Evolutionary conservation across 345 rosid species (phyloP).

Genomic region (Citrus trifoliata): DNA sequence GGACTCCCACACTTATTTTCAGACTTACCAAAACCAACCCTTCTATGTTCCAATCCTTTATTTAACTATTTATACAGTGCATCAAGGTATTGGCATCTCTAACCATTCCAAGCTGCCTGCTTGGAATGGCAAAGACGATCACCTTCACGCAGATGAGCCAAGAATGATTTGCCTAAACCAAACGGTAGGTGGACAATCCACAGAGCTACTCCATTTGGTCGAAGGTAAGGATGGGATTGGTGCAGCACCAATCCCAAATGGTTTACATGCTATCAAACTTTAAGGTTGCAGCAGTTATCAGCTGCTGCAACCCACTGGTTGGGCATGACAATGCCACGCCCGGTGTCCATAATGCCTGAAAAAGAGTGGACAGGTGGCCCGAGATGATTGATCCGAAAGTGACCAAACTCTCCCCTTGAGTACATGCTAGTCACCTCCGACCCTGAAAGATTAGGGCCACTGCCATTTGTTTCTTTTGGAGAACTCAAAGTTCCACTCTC

Average conservation of each 20-base stretch:
- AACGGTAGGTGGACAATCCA: slow-evolving; percentile 30
- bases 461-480: slow-evolving; percentile 45
- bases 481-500: slow-evolving; percentile 63
- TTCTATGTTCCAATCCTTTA: not conserved
- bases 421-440: slow-evolving; percentile 83
- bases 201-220: slow-evolving; percentile 32
- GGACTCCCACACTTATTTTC: not conserved
- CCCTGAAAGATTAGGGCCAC: slow-evolving; percentile 44
- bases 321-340: slow-evolving; percentile 59
- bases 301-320: slow-evolving; percentile 72
- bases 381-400: slow-evolving; percentile 33
- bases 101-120: slow-evolving; percentile 10
- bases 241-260: slow-evolving; percentile 27
- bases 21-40: not conserved
- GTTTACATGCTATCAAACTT: slow-evolving; percentile 37
- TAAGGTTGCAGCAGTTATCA: slow-evolving; percentile 56
- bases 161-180: slow-evolving; percentile 98
- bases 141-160: slow-evolving; percentile 49
- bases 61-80: slow-evolving; percentile 11
- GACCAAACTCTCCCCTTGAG: slow-evolving; percentile 31
- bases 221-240: slow-evolving; percentile 24
- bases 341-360: slow-evolving; percentile 36
- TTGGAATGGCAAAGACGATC: slow-evolving; percentile 21
- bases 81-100: slow-evolving; percentile 21
- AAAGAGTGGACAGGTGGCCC: slow-evolving; percentile 37